Base-by-base conservation (phyloP, 2,329 filamentous ascomycete genomes). In the Didymella sp. region DNA sequence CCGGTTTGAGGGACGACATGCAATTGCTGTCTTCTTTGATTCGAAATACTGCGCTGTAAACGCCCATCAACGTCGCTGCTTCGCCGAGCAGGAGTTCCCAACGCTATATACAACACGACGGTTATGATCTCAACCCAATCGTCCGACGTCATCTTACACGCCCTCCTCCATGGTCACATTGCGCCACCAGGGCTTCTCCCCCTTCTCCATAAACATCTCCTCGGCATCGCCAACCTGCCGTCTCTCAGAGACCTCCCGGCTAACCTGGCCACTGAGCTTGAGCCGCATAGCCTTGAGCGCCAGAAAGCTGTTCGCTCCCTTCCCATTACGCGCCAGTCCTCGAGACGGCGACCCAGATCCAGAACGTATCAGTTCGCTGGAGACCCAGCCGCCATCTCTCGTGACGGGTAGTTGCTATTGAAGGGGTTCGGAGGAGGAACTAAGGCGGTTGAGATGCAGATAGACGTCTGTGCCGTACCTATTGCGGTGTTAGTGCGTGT, bases 381-480 rank as follows among this genome's bases (percentile, higher is more conserved):
- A 71, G 56, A 68, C 74, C 78, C 81, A 82, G 76, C 84, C 85
- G 46, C 53, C 48, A 79, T 88, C 89, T 85, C 89, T 92, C 89
- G 88, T 92, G 89, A 91, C 89, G 84, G 89, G 88, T 93, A 86
- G 85, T 81, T 82, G 80, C 86, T 95, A 98, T 91, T 97, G 94
- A 48, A 99, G 83, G 64, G 95, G 95, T 78, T 99, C 95, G 24
- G 93, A 97, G 33, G 92, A 96, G 65, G 92, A 96, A 40, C 92
- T 96, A 24, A 99, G 85, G 53, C 95, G 87, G 81, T 99, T 99
- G 47, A 99, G 87, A 77, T 99, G 95, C 44, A 99, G 89, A 79
- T 99, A 99, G 49, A 98, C 95, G 74, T 99, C 95, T 47, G 95
- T 99, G 64, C 95, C 95, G 77, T 99, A 99, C 57, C 94, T 96